Evolutionary conservation across 495 filamentous ascomycete species (phyloP).

Genomic region (Trichoderma erinaceum): DNA sequence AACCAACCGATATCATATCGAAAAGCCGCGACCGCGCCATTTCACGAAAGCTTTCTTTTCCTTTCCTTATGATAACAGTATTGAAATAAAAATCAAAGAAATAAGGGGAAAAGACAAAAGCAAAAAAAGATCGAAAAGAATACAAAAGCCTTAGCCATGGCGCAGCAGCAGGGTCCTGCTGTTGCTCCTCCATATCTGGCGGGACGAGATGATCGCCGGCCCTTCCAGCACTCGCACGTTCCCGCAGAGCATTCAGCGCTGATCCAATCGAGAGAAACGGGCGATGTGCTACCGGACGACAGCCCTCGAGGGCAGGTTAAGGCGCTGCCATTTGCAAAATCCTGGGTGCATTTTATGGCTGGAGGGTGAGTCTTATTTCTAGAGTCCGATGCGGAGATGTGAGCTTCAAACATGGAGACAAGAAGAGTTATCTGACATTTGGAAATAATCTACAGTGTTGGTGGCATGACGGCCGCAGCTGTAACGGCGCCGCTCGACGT

Average conservation of each 20-base stretch:
- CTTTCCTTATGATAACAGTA: too few species aligned
- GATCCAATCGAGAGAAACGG: conserved; percentile 57
- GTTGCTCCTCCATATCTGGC: neutral
- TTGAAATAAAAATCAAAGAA: neutral
- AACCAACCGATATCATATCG: too few species aligned
- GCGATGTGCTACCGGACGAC: conserved; percentile 46
- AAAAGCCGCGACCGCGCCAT: too few species aligned
- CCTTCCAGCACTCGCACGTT: conserved; percentile 2
- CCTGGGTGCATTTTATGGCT: conserved; percentile 84
- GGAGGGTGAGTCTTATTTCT: conserved; percentile 58
- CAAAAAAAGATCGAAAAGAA: neutral
- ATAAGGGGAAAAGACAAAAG: neutral
- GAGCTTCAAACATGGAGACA: neutral
- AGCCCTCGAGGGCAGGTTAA: conserved; percentile 31
- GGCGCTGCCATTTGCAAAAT: conserved; percentile 55
- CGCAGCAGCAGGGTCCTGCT: conserved; percentile 9
- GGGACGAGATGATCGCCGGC: neutral
- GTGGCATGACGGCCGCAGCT: conserved; percentile 82
- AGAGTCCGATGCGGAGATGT: neutral
- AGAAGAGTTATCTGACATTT: conserved; percentile 5
- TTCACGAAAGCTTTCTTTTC: too few species aligned
- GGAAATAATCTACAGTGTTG: conserved; percentile 46
- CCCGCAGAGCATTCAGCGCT: conserved; percentile 24
- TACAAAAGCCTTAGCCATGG: neutral
- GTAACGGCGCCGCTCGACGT: conserved; percentile 86